phyloP scores from a whole-genome alignment of 164 flowering plant genomes.

The Hamamelis virginiana region DNA sequence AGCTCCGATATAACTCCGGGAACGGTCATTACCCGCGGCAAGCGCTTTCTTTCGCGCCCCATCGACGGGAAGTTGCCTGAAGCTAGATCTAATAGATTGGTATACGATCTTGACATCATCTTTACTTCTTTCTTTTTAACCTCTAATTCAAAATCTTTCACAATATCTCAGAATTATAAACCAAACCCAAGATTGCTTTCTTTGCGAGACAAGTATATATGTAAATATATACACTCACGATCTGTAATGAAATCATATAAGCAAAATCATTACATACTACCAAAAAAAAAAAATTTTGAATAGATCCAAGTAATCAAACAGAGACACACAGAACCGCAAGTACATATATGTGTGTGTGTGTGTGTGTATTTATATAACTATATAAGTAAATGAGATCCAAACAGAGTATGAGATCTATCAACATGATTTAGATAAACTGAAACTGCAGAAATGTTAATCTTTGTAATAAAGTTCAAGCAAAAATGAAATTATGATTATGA shows the following conservation, averaged over 20 bases:
- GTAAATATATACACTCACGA: background rate
- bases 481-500: background rate
- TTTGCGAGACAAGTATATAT: conserved; percentile 4
- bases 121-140: conserved; percentile 13
- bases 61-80: conserved; percentile 66
- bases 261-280: conserved; percentile 4
- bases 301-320: conserved; percentile 8
- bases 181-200: conserved; percentile 12
- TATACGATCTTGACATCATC: conserved; percentile 80
- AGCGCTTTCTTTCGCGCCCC: conserved; percentile 46
- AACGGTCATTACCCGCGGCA: conserved; percentile 69
- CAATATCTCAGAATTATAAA: conserved; percentile 14
- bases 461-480: background rate
- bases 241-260: conserved; percentile 13
- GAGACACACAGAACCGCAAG: background rate
- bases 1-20: conserved; percentile 66
- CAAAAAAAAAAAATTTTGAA: no score
- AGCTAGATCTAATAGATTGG: conserved; percentile 79
- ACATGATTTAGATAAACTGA: background rate
- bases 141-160: background rate
- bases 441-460: background rate
- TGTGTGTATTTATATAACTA: background rate
- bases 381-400: conserved; percentile 10
- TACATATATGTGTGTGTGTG: background rate
- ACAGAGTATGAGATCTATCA: background rate